Evolutionary conservation across 257 asterid genomes (phyloP), one percentile per base, ranked within the genome.

Genomic region (Knoxia roxburghii): DNA sequence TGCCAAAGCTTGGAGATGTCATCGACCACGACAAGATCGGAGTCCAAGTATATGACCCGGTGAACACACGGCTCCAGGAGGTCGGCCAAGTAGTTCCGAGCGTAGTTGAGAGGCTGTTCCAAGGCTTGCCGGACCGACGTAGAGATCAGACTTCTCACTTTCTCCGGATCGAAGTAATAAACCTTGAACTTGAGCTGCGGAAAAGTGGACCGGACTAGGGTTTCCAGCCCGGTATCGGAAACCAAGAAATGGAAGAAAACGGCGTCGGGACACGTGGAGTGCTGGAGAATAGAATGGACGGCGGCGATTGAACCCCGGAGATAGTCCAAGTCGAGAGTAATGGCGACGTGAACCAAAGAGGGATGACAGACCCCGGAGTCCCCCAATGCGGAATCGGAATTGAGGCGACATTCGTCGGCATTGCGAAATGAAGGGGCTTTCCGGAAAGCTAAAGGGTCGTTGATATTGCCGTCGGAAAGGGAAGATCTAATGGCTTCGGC

Each of bases 301-400:
- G 95, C 98, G 13, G 98, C 98, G 68, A 91, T 81, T 51, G 97
- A 91, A 45, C 98, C 98, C 0, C 98, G 95, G 11, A 91, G 82
- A 27, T 91, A 91, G 52, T 84, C 95, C 4, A 81, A 76, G 68
- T 91, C 98, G 71, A 91, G 95, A 21, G 98, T 91, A 62, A 91
- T 87, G 52, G 98, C 98, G 0, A 91, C 95, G 73, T 91, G 98
- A 14, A 89, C 92, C 46, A 91, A 67, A 11, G 89, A 78, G 0
- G 98, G 95, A 59, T 91, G 85, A 67, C 96, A 89, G 20, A 84
- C 89, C 48, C 82, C 67, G 23, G 61, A 62, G 55, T 81, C 71
- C 69, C 68, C 81, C 46, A 64, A 41, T 63, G 54, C 70, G 3
- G 89, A 55, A 1, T 67, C 70, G 3, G 88, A 33, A 1, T 68